A percentile compares a stretch with the other conserved stretches of the same genome.
phyloP scores from a whole-genome alignment of 225 moss, liverwort and hornwort species.

The Thuidium tamariscinum region DNA sequence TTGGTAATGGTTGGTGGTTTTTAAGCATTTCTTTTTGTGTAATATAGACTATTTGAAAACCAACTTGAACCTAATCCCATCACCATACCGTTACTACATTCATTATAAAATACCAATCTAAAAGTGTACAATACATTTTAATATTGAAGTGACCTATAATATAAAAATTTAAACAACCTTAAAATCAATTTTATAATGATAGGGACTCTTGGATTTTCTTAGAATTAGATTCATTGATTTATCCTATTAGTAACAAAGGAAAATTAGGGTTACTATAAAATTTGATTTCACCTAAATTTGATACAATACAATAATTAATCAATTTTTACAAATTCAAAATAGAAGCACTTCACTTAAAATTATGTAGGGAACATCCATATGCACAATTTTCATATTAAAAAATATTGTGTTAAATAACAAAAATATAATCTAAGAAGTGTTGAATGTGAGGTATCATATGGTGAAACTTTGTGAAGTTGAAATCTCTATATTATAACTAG shows the following conservation, averaged over 20 bases:
- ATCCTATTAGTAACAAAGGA: accelerated
- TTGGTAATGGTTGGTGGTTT: not conserved
- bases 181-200: not conserved
- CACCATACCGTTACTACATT: not conserved
- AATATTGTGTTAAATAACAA: no score
- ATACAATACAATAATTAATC: not conserved
- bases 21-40: not conserved
- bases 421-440: no score
- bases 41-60: not conserved
- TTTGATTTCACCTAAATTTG: not conserved
- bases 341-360: no score
- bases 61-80: not conserved
- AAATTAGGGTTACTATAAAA: accelerated
- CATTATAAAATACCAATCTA: not conserved
- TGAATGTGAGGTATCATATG: no score
- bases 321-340: not conserved
- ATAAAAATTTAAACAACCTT: no score
- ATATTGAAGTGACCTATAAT: accelerated
- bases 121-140: not conserved
- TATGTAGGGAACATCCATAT: no score
- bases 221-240: not conserved
- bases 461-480: no score
- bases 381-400: no score
- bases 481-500: no score
- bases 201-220: not conserved